A percentile compares a stretch with the other conserved stretches of the same genome.
Evolutionary conservation across 495 filamentous ascomycete species (phyloP).

Genomic region (Monascus purpureus): DNA sequence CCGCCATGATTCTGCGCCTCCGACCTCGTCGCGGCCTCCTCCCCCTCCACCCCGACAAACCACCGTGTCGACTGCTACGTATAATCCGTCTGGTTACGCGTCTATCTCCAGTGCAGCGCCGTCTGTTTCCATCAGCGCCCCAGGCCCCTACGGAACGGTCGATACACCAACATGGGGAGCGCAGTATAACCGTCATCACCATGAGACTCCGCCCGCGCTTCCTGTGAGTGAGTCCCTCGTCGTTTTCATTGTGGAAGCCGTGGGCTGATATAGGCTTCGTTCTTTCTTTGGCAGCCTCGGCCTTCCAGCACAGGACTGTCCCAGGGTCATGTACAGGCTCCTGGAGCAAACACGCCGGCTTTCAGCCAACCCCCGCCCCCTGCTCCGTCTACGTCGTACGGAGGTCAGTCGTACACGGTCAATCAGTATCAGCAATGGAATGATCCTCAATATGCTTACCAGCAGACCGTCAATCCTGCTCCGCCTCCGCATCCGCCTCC

Average conservation of each 20-base stretch:
- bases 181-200: slow-evolving; percentile 26
- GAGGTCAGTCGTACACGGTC: slow-evolving; percentile 5
- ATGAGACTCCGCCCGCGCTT: slow-evolving; percentile 26
- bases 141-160: slow-evolving; percentile 7
- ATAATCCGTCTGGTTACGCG: slow-evolving; percentile 28
- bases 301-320: slow-evolving; percentile 20
- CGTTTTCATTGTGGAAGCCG: neutral
- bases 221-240: slow-evolving; percentile 22
- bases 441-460: slow-evolving; percentile 13
- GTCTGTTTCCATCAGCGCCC: slow-evolving; percentile 9
- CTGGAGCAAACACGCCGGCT: slow-evolving; percentile 4
- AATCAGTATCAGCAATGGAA: slow-evolving; percentile 11
- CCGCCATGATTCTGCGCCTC: slow-evolving; percentile 2
- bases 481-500: slow-evolving; percentile 11
- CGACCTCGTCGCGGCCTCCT: slow-evolving; percentile 3
- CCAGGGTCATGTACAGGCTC: slow-evolving; percentile 10
- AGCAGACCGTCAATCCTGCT: slow-evolving; percentile 5
- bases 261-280: neutral
- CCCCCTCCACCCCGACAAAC: slow-evolving; percentile 7
- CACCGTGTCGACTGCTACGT: slow-evolving; percentile 8
- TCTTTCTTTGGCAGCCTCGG: slow-evolving; percentile 19
- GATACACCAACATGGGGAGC: slow-evolving; percentile 32
- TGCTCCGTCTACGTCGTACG: slow-evolving; percentile 6
- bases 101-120: slow-evolving; percentile 15
- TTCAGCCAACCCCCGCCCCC: slow-evolving; percentile 6